Evolutionary conservation across 257 asterid species (phyloP).

Genomic region (Nyctanthes arbortristis): DNA sequence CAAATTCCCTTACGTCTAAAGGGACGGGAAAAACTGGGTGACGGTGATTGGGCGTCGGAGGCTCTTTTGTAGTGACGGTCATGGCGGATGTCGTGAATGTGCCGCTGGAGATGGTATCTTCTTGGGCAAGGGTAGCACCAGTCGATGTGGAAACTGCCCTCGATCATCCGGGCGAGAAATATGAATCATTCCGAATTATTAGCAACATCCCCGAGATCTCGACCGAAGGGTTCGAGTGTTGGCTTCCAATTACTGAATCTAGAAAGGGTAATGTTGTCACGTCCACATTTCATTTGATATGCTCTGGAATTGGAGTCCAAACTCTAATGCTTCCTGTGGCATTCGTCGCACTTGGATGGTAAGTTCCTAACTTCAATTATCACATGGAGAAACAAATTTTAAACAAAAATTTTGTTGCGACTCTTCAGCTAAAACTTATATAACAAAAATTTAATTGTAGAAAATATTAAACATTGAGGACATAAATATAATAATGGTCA

Average conservation of each 20-base stretch:
- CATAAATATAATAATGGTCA: too few relatives aligned
- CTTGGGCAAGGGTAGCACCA: conserved; percentile 38
- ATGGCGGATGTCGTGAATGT: conserved; percentile 27
- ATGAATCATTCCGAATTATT: not conserved
- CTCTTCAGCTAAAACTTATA: too few relatives aligned
- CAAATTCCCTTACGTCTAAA: too few relatives aligned
- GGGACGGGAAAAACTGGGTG: too few relatives aligned
- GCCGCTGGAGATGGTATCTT: conserved; percentile 4
- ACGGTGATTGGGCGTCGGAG: not conserved
- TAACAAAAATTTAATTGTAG: too few relatives aligned
- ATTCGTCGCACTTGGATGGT: conserved; percentile 72
- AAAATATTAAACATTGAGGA: too few relatives aligned
- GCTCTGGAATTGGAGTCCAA: conserved; percentile 67
- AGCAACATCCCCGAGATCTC: not conserved
- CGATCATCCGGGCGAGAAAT: not conserved
- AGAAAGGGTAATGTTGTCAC: conserved; percentile 50
- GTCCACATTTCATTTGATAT: conserved; percentile 40
- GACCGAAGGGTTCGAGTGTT: conserved; percentile 15
- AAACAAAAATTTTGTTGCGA: too few relatives aligned
- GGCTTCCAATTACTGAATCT: conserved; percentile 61
- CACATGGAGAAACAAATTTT: not conserved
- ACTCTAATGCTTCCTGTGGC: conserved; percentile 57
- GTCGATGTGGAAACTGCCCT: not conserved
- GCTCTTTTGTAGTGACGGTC: not conserved
- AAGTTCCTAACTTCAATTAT: not conserved